Evolutionary conservation across 164 flowering plant genomes (phyloP).

Genomic region (Echeveria elegans): DNA sequence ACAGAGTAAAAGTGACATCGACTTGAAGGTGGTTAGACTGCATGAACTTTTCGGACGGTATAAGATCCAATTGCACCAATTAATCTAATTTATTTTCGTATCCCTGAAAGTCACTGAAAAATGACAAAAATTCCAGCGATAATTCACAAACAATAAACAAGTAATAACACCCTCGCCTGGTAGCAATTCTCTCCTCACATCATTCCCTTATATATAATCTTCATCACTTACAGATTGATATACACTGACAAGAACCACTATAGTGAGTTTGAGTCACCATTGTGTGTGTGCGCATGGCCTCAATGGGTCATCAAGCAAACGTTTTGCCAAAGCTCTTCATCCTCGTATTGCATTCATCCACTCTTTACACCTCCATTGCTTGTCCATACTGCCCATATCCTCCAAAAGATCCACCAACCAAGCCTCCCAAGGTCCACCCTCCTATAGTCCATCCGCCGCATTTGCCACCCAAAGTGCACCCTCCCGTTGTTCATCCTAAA

Average conservation of each 20-base stretch:
- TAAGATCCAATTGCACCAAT: too few relatives aligned
- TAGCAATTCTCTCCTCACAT: too few relatives aligned
- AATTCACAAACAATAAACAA: too few relatives aligned
- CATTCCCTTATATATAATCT: too few relatives aligned
- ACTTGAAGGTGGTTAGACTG: too few relatives aligned
- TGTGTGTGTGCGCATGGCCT: background rate
- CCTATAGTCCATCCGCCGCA: background rate
- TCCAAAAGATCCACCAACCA: background rate
- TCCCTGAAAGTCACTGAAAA: too few relatives aligned
- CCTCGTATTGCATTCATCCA: background rate
- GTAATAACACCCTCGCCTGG: too few relatives aligned
- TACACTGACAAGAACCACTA: background rate
- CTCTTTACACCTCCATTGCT: conserved; percentile 7
- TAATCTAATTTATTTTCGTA: too few relatives aligned
- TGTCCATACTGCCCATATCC: conserved; percentile 9
- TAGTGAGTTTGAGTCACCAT: background rate
- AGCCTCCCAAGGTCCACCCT: conserved; percentile 4
- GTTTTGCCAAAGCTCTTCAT: background rate
- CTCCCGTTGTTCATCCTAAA: background rate
- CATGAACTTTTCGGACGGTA: too few relatives aligned
- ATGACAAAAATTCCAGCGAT: too few relatives aligned
- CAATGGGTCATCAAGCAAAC: background rate
- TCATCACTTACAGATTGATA: background rate
- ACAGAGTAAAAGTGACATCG: too few relatives aligned
- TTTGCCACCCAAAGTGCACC: background rate